Evolutionary conservation across 176 grass and related monocot genomes (phyloP).

Genomic region (Oryza rufipogon): DNA sequence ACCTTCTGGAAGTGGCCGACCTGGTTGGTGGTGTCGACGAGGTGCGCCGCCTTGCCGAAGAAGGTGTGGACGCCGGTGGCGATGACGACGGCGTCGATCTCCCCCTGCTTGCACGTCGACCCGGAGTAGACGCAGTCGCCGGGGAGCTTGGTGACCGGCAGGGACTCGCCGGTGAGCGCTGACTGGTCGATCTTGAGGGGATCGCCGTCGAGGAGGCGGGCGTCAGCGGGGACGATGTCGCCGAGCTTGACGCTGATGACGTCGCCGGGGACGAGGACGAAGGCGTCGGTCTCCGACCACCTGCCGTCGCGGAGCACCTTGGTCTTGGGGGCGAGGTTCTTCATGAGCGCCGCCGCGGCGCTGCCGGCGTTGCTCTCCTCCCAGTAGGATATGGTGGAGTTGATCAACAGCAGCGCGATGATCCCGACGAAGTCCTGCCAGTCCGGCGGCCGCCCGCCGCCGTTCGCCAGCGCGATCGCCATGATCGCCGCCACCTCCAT

Average conservation of each 20-base stretch:
- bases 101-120: constrained; percentile 95
- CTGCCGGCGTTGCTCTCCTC: constrained; percentile 92
- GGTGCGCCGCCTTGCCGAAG: constrained; percentile 95
- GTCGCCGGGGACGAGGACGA: constrained; percentile 84
- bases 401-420: constrained; percentile 65
- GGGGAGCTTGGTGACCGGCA: constrained; percentile 71
- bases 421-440: constrained; percentile 99
- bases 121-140: constrained; percentile 82
- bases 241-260: constrained; percentile 87
- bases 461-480: constrained; percentile 85
- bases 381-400: constrained; percentile 82
- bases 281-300: constrained; percentile 76
- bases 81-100: constrained; percentile 87
- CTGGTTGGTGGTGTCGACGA: constrained; percentile 92
- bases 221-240: constrained; percentile 85
- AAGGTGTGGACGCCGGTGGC: constrained; percentile 97
- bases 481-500: constrained; percentile 93
- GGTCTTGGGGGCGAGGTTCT: constrained; percentile 80
- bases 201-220: constrained; percentile 79
- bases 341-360: constrained; percentile 90
- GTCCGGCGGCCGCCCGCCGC: constrained; percentile 68
- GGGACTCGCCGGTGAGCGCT: constrained; percentile 83
- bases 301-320: constrained; percentile 81
- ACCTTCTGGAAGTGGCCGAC: constrained; percentile 96
- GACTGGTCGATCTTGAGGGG: constrained; percentile 94